phyloP scores from a whole-genome alignment of 208 protist species.

The Lotmaria passim region DNA sequence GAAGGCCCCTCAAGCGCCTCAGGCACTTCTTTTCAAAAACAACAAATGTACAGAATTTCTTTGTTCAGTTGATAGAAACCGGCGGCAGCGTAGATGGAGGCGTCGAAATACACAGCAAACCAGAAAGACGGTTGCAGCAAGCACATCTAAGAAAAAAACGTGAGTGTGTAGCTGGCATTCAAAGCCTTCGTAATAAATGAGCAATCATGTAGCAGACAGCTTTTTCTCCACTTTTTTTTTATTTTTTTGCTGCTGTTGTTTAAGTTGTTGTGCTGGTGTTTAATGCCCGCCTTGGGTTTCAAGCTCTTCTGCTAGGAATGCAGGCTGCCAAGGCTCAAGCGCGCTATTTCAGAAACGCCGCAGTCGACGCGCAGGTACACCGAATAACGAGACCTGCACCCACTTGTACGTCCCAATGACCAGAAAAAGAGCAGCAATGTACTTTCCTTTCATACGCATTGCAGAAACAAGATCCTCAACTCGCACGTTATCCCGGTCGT shows the following conservation, averaged over 20 bases:
- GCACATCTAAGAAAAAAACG: too few species aligned
- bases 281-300: too few species aligned
- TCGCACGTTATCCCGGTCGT: constrained; percentile 3
- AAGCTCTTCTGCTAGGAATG: too few species aligned
- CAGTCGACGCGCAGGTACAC: constrained; percentile 12
- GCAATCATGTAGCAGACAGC: not conserved
- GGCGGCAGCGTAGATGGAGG: too few species aligned
- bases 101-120: too few species aligned
- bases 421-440: constrained; percentile 59
- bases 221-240: not conserved
- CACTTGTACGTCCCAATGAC: constrained; percentile 61
- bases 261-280: too few species aligned
- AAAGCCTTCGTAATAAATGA: not conserved
- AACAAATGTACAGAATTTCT: too few species aligned
- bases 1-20: not conserved
- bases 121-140: too few species aligned
- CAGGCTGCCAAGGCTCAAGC: too few species aligned
- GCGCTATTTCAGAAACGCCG: constrained; percentile 25
- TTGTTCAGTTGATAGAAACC: too few species aligned
- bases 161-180: too few species aligned
- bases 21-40: too few species aligned
- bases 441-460: constrained; percentile 41
- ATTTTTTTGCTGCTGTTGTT: not conserved
- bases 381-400: constrained; percentile 29
- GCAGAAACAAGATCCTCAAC: constrained; percentile 17